Conservation (phyloP, 768 basidiomycete species). For the Suillus spraguei region DNA sequence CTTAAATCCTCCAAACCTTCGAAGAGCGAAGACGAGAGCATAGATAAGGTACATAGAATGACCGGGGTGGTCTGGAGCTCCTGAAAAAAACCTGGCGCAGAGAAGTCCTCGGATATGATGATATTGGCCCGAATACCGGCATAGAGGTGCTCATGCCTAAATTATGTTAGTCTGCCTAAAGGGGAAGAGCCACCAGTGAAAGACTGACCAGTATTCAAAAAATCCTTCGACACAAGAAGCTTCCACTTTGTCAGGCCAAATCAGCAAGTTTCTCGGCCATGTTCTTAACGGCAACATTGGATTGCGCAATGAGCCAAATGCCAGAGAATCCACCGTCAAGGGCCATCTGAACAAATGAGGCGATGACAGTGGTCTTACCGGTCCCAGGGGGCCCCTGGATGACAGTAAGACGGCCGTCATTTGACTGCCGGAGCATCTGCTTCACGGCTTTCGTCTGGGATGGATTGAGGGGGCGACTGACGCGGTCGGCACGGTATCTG, state of each 20-base stretch:
- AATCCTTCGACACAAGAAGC: conserved; percentile 75
- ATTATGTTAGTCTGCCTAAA: conserved; percentile 12
- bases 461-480: conserved; percentile 37
- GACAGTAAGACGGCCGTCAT: conserved; percentile 37
- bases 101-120: conserved; percentile 49
- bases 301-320: conserved; percentile 83
- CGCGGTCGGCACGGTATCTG: conserved; percentile 17
- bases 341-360: conserved; percentile 56
- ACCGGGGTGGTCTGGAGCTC: too few species aligned
- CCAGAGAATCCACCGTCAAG: conserved; percentile 43
- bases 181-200: conserved; percentile 5
- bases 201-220: conserved; percentile 60
- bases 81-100: too few species aligned
- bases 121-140: conserved; percentile 45
- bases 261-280: conserved; percentile 77
- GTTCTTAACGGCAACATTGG: conserved; percentile 88
- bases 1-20: too few species aligned
- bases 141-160: conserved; percentile 85
- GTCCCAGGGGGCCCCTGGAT: conserved; percentile 62
- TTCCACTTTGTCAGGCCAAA: conserved; percentile 58
- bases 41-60: too few species aligned
- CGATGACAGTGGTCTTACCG: too few species aligned
- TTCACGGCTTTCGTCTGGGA: conserved; percentile 41
- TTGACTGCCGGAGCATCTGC: conserved; percentile 40
- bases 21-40: too few species aligned